A percentile compares a stretch with the other conserved stretches of the same genome.
Conservation (phyloP, 768 basidiomycete genomes). For the Leccinum imitatum region DNA sequence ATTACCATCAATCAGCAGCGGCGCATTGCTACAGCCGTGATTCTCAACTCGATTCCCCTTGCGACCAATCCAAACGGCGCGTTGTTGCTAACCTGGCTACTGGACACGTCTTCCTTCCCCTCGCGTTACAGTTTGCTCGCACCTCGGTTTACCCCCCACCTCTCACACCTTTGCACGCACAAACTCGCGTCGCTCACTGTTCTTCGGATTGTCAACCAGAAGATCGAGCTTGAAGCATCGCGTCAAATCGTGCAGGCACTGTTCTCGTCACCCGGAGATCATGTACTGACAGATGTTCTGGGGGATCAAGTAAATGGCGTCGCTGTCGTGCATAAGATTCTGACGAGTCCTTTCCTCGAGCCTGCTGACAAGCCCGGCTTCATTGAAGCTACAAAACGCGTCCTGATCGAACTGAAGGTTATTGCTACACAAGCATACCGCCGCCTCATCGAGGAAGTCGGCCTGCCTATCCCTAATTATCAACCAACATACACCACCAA, state of each 20-base stretch:
- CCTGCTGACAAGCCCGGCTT: slow-evolving; percentile 64
- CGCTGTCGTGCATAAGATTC: slow-evolving; percentile 87
- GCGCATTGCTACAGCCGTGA: slow-evolving; percentile 90
- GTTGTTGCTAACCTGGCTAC: slow-evolving; percentile 91
- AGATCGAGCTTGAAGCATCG: slow-evolving; percentile 87
- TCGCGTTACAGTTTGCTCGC: slow-evolving; percentile 94
- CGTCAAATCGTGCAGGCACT: slow-evolving; percentile 83
- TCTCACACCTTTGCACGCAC: slow-evolving; percentile 96
- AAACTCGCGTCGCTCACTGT: slow-evolving; percentile 95
- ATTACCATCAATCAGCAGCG: slow-evolving; percentile 90
- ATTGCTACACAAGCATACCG: slow-evolving; percentile 94
- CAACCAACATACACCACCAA: slow-evolving; percentile 73
- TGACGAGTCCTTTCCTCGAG: slow-evolving; percentile 85
- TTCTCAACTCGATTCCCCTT: slow-evolving; percentile 95
- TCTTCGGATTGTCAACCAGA: slow-evolving; percentile 94
- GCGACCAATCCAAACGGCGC: slow-evolving; percentile 99
- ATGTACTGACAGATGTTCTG: slow-evolving; percentile 90
- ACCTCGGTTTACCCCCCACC: slow-evolving; percentile 93
- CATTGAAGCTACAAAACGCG: slow-evolving; percentile 85
- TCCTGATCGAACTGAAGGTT: slow-evolving; percentile 88
- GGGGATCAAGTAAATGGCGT: slow-evolving; percentile 97
- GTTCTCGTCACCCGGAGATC: slow-evolving; percentile 87
- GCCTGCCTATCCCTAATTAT: slow-evolving; percentile 84
- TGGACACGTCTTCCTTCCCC: slow-evolving; percentile 92
- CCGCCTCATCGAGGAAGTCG: slow-evolving; percentile 91